A percentile compares a stretch with the other conserved stretches of the same genome.
phyloP scores from a whole-genome alignment of 1,284 basidiomycete genomes.

The Vanrija sp. region DNA sequence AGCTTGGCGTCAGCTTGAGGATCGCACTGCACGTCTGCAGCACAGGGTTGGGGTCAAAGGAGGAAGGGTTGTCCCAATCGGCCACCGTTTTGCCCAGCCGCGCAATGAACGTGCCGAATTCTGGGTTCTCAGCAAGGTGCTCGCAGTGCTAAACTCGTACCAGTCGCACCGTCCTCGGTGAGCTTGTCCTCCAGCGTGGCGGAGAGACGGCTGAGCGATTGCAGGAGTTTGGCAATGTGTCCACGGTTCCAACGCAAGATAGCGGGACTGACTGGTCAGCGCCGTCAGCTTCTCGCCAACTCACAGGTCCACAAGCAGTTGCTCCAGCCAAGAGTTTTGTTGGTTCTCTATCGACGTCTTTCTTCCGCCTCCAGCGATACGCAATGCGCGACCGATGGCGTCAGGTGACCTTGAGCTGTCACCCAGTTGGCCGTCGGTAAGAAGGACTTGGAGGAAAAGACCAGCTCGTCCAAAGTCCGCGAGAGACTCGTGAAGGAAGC shows the following conservation, averaged over 20 bases:
- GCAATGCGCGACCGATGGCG: constrained; percentile 4
- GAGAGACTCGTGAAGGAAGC: constrained; percentile 6
- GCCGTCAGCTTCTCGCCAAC: not conserved
- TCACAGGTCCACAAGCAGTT: constrained; percentile 18
- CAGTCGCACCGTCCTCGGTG: constrained; percentile 21
- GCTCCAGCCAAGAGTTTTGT: constrained; percentile 16
- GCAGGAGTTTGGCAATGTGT: constrained; percentile 23
- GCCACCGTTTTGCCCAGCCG: constrained; percentile 32
- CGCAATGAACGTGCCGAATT: constrained; percentile 32
- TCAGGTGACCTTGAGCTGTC: not conserved
- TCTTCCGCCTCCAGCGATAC: constrained; percentile 3
- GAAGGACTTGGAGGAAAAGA: constrained; percentile 33
- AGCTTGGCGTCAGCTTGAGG: constrained; percentile 14
- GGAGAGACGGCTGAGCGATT: constrained; percentile 19
- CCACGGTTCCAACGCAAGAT: constrained; percentile 25
- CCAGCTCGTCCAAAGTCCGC: constrained; percentile 27
- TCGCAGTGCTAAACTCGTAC: constrained; percentile 5
- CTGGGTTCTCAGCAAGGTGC: constrained; percentile 4
- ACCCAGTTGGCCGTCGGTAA: constrained; percentile 1
- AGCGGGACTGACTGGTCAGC: constrained; percentile 20
- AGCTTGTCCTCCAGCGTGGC: constrained; percentile 17
- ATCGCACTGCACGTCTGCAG: constrained; percentile 18
- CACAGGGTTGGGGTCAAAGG: constrained; percentile 34
- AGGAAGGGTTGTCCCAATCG: constrained; percentile 27
- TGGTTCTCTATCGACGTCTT: not conserved